A percentile compares a stretch with the other conserved stretches of the same genome.
phyloP scores from a whole-genome alignment of 805 yeast species.

The Kuraishia piskuri region DNA sequence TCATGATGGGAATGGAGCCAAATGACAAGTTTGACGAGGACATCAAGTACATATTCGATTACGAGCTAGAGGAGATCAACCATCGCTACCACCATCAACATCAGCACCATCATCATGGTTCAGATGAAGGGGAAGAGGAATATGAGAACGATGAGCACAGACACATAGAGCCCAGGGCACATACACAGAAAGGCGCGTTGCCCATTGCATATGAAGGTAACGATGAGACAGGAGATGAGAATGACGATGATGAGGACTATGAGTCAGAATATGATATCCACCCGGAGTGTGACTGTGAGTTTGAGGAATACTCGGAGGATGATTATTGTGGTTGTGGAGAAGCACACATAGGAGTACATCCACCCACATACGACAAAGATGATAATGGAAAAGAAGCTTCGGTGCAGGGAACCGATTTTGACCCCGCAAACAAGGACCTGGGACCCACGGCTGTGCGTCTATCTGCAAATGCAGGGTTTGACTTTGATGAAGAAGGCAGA shows the following conservation, averaged over 20 bases:
- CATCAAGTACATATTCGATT: slow-evolving; percentile 27
- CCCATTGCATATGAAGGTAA: background rate
- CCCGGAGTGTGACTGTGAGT: slow-evolving; percentile 29
- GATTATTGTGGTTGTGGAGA: slow-evolving; percentile 4
- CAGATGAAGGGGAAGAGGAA: slow-evolving; percentile 3
- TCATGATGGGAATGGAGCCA: slow-evolving; percentile 44
- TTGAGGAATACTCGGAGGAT: slow-evolving; percentile 9
- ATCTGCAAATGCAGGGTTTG: slow-evolving; percentile 22
- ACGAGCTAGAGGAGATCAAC: slow-evolving; percentile 19
- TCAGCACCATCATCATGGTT: slow-evolving; percentile 2
- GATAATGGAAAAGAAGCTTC: slow-evolving; percentile 2
- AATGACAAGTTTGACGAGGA: slow-evolving; percentile 68
- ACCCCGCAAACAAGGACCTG: background rate
- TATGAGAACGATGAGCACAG: slow-evolving; percentile 16
- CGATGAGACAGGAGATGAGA: slow-evolving; percentile 14
- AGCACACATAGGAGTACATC: background rate
- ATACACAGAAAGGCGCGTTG: background rate
- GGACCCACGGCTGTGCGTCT: slow-evolving; percentile 27
- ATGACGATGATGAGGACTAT: slow-evolving; percentile 9
- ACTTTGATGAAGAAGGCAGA: slow-evolving; percentile 50
- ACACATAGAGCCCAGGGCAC: too few relatives aligned
- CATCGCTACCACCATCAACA: slow-evolving; percentile 11
- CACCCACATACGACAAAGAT: slow-evolving; percentile 3
- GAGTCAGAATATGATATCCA: slow-evolving; percentile 20
- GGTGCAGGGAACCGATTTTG: background rate